Conservation (phyloP, 202 grass and related monocot genomes). For the Eragrostis tef region DNA sequence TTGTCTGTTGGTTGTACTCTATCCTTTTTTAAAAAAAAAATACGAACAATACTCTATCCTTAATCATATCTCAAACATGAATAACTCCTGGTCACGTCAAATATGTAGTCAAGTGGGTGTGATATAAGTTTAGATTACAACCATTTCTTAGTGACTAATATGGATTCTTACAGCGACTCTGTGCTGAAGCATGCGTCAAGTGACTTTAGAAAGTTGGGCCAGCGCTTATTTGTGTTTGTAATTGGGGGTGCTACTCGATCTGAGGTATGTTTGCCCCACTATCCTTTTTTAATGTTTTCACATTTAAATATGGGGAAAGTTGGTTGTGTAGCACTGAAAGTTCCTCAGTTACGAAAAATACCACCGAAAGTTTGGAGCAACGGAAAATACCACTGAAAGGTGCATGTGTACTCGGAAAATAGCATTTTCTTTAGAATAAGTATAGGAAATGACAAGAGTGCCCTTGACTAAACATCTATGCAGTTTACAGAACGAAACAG, state of each 20-base stretch:
- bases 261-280: slow-evolving; percentile 53
- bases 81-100: background rate
- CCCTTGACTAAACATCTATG: too few species aligned
- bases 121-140: background rate
- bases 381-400: too few species aligned
- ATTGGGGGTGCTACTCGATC: slow-evolving; percentile 87
- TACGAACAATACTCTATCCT: background rate
- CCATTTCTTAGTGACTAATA: slow-evolving; percentile 19
- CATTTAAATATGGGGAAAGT: background rate
- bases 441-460: too few species aligned
- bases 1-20: background rate
- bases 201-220: slow-evolving; percentile 78
- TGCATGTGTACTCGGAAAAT: too few species aligned
- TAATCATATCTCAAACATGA: background rate
- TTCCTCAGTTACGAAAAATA: too few species aligned
- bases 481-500: too few species aligned
- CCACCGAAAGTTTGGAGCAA: too few species aligned
- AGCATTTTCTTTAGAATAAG: too few species aligned
- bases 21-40: too few species aligned
- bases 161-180: slow-evolving; percentile 67
- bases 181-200: slow-evolving; percentile 71
- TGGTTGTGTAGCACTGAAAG: too few species aligned
- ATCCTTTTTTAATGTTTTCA: background rate
- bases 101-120: background rate
- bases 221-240: slow-evolving; percentile 78